A percentile compares a stretch with the other conserved stretches of the same genome.
Conservation (phyloP, 2,329 filamentous ascomycete genomes). For the Fusarium acutatum region DNA sequence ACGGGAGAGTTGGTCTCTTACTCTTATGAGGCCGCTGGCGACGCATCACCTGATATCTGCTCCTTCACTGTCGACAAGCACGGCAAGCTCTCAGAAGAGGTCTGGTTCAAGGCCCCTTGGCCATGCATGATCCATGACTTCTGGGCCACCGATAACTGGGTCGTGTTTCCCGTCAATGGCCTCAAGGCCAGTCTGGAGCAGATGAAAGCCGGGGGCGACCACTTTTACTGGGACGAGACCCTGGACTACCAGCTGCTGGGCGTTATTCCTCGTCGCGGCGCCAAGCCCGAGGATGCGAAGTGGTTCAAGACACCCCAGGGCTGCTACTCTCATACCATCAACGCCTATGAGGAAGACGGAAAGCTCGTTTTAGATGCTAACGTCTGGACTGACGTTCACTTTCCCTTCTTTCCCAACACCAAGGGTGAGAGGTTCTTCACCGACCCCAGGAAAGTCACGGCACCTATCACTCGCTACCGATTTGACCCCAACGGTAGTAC, state of each 20-base stretch:
- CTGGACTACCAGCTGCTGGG: constrained; percentile 3
- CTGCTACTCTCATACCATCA: background rate
- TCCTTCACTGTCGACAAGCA: background rate
- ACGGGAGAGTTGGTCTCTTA: constrained; percentile 9
- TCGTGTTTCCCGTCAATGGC: background rate
- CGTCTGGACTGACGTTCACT: background rate
- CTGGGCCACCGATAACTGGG: background rate
- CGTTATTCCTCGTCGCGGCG: constrained; percentile 6
- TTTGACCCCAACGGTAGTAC: background rate
- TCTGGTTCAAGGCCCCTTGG: background rate
- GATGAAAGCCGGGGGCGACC: constrained; percentile 5
- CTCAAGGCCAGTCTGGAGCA: background rate
- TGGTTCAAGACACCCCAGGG: constrained; percentile 8
- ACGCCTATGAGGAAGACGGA: background rate
- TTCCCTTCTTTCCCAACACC: background rate
- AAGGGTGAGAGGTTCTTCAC: background rate
- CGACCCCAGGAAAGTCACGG: background rate
- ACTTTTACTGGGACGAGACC: constrained; percentile 13
- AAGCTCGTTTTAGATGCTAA: background rate
- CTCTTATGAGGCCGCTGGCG: background rate
- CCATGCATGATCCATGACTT: background rate
- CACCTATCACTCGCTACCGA: background rate
- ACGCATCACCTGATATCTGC: background rate
- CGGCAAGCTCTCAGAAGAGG: background rate
- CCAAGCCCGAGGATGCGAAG: constrained; percentile 11